Evolutionary conservation across 495 filamentous ascomycete species (phyloP), one percentile per base, ranked within the genome.

Genomic region (Xylaria curta): DNA sequence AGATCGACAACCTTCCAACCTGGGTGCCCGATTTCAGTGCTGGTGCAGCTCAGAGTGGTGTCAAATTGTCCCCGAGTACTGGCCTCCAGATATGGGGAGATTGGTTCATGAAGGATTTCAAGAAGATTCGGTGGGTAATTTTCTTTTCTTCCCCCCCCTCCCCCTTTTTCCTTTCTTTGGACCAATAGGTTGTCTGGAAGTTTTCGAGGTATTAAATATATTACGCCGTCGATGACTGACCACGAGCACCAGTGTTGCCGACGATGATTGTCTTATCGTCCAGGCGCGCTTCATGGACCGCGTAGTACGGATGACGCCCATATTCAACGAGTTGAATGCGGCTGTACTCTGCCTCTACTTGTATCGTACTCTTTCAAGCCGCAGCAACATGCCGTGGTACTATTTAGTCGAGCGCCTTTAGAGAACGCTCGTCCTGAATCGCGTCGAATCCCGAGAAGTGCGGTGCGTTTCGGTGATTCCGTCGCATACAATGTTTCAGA

Each of bases 241-340:
- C 15, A 3, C 4, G 42, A 46, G 4, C 19, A 3, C 15, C 3
- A 46, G 56, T 0, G 7, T 76, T 13, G 49, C 51, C 28, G 17
- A 42, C 28, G 61, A 33, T 0, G 64, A 56, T 7, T 51, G n/a
- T 8, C 31, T 77, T 36, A 59, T 66, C 36, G 33, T 73, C 9
- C 75, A 77, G 36, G 68, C 60, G 3, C 59, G 15, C 1, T 49
- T 58, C 12, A 68, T 77, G 46, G 75, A 75, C 44, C 58, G 66
- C 21, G 42, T 77, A 49, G 58, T 56, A 19, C 65, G 72, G 21
- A 59, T 70, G 10, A 69, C 73, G 7, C 68, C 68, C 36, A 28
- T 73, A 21, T 67, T 77, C 71, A 64, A 66, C 70, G 71, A 10
- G 1, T 54, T 54, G 9, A 77, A 73, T 71, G 44, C 12, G 7